Evolutionary conservation across 2,329 filamentous ascomycete genomes (phyloP).

Genomic region (Madurella fahalii): DNA sequence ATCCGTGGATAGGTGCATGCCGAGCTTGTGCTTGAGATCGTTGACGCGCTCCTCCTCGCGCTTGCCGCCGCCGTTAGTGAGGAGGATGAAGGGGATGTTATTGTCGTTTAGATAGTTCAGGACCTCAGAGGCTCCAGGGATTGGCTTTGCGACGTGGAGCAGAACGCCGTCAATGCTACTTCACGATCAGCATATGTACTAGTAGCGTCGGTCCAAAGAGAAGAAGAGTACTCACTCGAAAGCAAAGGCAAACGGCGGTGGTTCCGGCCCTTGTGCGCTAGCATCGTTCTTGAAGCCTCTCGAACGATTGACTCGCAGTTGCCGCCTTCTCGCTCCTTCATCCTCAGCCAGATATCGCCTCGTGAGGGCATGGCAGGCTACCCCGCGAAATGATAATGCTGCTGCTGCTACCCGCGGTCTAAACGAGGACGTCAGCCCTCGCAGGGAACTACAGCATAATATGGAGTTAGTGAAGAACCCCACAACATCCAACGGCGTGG

Average conservation of each 20-base stretch:
- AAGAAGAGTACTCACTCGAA: conserved; percentile 34
- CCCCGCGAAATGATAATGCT: neutral
- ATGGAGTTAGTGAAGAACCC: neutral
- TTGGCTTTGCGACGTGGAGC: conserved; percentile 71
- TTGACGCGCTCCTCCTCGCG: conserved; percentile 69
- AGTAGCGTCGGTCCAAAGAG: neutral
- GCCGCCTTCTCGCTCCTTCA: conserved; percentile 3
- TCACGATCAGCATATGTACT: neutral
- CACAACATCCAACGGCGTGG: too few relatives aligned
- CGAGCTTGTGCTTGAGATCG: conserved; percentile 64
- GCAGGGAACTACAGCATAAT: neutral
- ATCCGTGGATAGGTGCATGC: conserved; percentile 58
- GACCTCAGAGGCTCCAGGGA: conserved; percentile 72
- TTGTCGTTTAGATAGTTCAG: conserved; percentile 69
- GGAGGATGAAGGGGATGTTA: conserved; percentile 83
- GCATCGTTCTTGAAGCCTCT: conserved; percentile 9
- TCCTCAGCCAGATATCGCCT: neutral
- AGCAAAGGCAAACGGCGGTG: conserved; percentile 38
- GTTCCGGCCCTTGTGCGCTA: conserved; percentile 6
- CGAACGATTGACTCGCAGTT: neutral
- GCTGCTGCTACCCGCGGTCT: neutral
- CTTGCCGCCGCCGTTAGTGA: conserved; percentile 93
- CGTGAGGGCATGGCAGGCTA: neutral
- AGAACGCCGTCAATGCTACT: conserved; percentile 83
- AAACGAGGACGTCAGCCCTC: neutral